phyloP scores from a whole-genome alignment of 108 stramenopile species.

The Bacterosira constricta region DNA sequence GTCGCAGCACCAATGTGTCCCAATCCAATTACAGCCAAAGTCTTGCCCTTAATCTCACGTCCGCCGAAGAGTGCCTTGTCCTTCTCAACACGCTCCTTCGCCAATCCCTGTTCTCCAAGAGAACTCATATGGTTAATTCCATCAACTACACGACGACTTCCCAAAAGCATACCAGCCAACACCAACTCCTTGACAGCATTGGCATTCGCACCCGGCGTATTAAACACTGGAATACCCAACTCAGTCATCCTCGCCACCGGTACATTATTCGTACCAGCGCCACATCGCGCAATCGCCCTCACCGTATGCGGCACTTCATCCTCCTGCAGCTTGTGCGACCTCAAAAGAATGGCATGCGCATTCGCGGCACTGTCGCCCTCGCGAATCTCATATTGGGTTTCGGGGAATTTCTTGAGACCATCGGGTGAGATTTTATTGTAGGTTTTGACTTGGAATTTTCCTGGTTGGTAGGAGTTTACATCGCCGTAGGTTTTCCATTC shows the following conservation, averaged over 20 bases:
- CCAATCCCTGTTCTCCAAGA: constrained; percentile 81
- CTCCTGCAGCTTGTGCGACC: constrained; percentile 89
- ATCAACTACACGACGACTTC: constrained; percentile 80
- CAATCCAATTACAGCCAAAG: constrained; percentile 92
- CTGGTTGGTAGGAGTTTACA: constrained; percentile 67
- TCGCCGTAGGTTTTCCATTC: constrained; percentile 85
- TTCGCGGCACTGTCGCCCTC: constrained; percentile 49
- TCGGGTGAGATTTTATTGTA: constrained; percentile 92
- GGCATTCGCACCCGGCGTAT: constrained; percentile 97
- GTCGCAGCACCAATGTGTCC: constrained; percentile 94
- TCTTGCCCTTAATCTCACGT: constrained; percentile 91
- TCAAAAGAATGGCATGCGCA: constrained; percentile 88
- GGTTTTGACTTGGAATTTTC: constrained; percentile 90
- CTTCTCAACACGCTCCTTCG: constrained; percentile 89
- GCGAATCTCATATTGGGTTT: constrained; percentile 70
- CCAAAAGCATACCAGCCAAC: constrained; percentile 86
- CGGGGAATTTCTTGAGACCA: constrained; percentile 70
- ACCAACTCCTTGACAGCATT: constrained; percentile 95
- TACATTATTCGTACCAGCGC: constrained; percentile 95
- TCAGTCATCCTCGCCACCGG: constrained; percentile 92
- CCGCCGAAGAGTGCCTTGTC: constrained; percentile 95
- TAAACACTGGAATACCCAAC: constrained; percentile 95
- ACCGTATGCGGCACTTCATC: constrained; percentile 80
- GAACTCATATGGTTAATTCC: constrained; percentile 89
- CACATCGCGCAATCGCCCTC: constrained; percentile 94